A percentile compares a stretch with the other conserved stretches of the same genome.
Conservation (phyloP, 192 early-diverging fungal species). For the Backusella liffmaniae region DNA sequence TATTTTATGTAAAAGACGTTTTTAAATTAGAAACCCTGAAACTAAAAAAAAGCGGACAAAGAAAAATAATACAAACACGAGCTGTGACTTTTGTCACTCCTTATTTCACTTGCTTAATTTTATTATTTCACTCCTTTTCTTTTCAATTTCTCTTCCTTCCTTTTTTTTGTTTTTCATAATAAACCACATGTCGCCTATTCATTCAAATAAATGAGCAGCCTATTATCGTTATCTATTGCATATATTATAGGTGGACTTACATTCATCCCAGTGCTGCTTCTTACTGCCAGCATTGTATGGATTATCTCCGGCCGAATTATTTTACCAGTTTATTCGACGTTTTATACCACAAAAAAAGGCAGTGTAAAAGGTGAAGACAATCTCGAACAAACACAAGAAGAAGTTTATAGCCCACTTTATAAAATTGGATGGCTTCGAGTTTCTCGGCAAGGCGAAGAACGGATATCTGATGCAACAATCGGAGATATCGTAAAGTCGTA, state of each 20-base stretch:
- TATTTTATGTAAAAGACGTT: not conserved
- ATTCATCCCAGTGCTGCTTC: constrained; percentile 38
- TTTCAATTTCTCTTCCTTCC: not conserved
- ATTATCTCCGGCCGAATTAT: not conserved
- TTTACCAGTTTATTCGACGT: not conserved
- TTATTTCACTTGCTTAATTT: constrained; percentile 4
- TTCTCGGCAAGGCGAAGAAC: constrained; percentile 29
- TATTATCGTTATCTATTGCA: constrained; percentile 30
- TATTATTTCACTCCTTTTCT: not conserved
- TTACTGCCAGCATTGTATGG: constrained; percentile 20
- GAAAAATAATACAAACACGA: constrained; percentile 3
- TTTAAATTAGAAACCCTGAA: not conserved
- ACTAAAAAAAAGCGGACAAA: not conserved
- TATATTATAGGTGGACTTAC: constrained; percentile 47
- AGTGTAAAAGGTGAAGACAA: not conserved
- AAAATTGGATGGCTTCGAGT: constrained; percentile 43
- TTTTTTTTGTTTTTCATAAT: not conserved
- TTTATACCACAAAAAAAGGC: not conserved
- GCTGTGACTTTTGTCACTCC: constrained; percentile 10
- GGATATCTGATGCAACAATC: constrained; percentile 26
- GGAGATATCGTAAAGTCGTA: constrained; percentile 37
- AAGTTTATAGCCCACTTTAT: constrained; percentile 16
- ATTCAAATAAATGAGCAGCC: not conserved
- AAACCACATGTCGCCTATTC: not conserved
- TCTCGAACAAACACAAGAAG: not conserved